These are phyloP conservation scores for Septoria linicola DNA, from an alignment of 2,329 filamentous ascomycete species.

Conservation along the genomic window DNA sequence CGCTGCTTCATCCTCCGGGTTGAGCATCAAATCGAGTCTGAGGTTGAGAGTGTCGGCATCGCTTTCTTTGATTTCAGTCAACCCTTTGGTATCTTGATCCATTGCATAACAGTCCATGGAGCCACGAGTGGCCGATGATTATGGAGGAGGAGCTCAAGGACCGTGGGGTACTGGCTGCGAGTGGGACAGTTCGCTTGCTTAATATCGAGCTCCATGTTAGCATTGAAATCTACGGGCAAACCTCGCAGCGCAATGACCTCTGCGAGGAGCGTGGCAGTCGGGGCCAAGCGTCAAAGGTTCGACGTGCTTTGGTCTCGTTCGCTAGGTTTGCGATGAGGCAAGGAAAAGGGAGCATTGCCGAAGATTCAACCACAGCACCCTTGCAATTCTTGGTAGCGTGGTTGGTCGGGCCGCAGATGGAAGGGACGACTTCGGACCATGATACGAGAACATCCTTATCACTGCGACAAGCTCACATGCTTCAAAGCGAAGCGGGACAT, in stretches of 20 bases:
- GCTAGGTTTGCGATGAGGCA: background rate
- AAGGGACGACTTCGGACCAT: too few relatives aligned
- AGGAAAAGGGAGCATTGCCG: too few relatives aligned
- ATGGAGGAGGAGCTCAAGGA: background rate
- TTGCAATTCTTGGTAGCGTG: too few relatives aligned
- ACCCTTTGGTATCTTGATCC: conserved; percentile 9
- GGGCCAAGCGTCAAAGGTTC: background rate
- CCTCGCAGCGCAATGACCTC: background rate
- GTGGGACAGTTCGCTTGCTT: background rate
- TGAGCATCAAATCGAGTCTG: conserved; percentile 6
- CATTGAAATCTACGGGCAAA: background rate
- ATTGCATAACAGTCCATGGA: conserved; percentile 10
- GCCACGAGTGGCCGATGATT: background rate
- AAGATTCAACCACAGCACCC: too few relatives aligned
- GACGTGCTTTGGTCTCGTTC: background rate
- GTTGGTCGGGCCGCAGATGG: too few relatives aligned
- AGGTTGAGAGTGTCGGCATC: conserved; percentile 7
- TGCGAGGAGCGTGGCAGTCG: background rate
- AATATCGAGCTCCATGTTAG: background rate
- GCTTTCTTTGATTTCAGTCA: conserved; percentile 6
- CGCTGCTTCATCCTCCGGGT: conserved; percentile 18
- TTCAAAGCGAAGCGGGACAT: too few relatives aligned
- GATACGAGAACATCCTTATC: too few relatives aligned
- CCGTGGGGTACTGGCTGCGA: background rate
- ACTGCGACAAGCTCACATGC: too few relatives aligned